A percentile compares a stretch with the other conserved stretches of the same genome.
Conservation (phyloP, 1,284 basidiomycete species). For the Rhodotorula sp. region DNA sequence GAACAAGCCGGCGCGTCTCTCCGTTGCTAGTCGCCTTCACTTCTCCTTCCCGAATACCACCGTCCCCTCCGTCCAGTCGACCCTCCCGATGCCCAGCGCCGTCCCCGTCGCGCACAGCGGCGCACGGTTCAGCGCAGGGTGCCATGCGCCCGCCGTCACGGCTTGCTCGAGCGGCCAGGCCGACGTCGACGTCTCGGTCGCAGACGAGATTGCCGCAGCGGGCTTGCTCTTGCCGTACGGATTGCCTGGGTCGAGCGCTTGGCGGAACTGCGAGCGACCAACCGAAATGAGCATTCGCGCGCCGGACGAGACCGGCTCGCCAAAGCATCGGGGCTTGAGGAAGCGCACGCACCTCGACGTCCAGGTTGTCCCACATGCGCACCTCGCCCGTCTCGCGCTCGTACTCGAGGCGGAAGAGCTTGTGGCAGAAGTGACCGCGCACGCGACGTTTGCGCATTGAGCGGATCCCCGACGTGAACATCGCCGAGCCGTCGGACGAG, state of each 20-base stretch:
- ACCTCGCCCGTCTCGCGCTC: slow-evolving; percentile 68
- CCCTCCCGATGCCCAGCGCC: slow-evolving; percentile 76
- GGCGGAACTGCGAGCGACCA: slow-evolving; percentile 6
- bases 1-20: no score
- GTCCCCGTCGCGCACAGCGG: slow-evolving; percentile 73
- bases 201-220: slow-evolving; percentile 13
- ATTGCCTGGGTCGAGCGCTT: slow-evolving; percentile 19
- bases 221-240: neutral
- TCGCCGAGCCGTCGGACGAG: slow-evolving; percentile 74
- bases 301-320: neutral
- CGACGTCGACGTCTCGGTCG: slow-evolving; percentile 50
- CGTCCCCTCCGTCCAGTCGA: slow-evolving; percentile 60
- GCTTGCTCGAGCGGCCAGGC: slow-evolving; percentile 75
- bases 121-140: slow-evolving; percentile 67
- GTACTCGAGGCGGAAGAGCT: slow-evolving; percentile 82
- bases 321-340: no score
- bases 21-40: neutral
- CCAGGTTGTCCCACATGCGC: slow-evolving; percentile 78
- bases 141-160: slow-evolving; percentile 76
- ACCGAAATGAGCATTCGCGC: neutral
- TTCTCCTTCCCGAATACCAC: neutral
- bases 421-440: slow-evolving; percentile 59
- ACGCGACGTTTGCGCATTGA: slow-evolving; percentile 59
- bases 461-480: slow-evolving; percentile 67
- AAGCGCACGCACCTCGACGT: slow-evolving; percentile 46